A percentile compares a stretch with the other conserved stretches of the same genome.
These are phyloP conservation scores for Aspergillus eucalypticola DNA, from an alignment of 2,329 filamentous ascomycete species.

Conservation along the genomic window DNA sequence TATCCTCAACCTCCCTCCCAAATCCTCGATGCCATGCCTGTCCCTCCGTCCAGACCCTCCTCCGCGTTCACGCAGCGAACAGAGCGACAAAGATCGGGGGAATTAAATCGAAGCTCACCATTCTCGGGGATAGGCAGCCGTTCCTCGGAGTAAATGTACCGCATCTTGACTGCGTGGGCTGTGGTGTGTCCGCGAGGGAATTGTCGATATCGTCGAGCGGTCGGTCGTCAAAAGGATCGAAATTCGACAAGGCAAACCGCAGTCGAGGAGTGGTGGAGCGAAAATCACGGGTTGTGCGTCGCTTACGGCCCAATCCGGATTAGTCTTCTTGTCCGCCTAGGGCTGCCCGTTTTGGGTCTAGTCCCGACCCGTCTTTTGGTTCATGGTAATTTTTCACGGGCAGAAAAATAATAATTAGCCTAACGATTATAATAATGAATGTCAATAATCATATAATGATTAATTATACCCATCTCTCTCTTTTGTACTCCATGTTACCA, in stretches of 20 bases:
- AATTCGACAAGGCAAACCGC: conserved; percentile 35
- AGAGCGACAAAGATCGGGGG: conserved; percentile 30
- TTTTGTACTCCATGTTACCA: too few relatives aligned
- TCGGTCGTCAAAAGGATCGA: conserved; percentile 41
- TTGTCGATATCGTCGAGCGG: conserved; percentile 43
- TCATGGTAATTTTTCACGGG: neutral
- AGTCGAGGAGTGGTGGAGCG: conserved; percentile 40
- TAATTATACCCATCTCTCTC: neutral
- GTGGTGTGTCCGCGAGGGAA: conserved; percentile 43
- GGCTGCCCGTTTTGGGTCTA: conserved; percentile 25
- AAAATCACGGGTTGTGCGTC: conserved; percentile 49
- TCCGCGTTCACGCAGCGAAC: conserved; percentile 19
- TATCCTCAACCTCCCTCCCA: neutral
- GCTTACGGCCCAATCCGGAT: conserved; percentile 42
- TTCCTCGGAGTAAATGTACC: conserved; percentile 99
- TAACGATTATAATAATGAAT: too few relatives aligned
- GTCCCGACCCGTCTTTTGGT: neutral
- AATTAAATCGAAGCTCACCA: conserved; percentile 65
- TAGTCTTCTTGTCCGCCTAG: conserved; percentile 34
- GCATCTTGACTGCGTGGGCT: conserved; percentile 74
- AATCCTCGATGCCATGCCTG: conserved; percentile 7
- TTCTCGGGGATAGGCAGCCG: conserved; percentile 92
- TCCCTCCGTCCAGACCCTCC: conserved; percentile 6
- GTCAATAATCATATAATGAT: neutral
- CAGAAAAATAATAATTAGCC: too few relatives aligned